Percentiles rank a stretch among this genome's conserved stretches.
Evolutionary conservation across 192 early-diverging fungal genomes (phyloP).

Genomic region (Phlyctochytrium arcticum): DNA sequence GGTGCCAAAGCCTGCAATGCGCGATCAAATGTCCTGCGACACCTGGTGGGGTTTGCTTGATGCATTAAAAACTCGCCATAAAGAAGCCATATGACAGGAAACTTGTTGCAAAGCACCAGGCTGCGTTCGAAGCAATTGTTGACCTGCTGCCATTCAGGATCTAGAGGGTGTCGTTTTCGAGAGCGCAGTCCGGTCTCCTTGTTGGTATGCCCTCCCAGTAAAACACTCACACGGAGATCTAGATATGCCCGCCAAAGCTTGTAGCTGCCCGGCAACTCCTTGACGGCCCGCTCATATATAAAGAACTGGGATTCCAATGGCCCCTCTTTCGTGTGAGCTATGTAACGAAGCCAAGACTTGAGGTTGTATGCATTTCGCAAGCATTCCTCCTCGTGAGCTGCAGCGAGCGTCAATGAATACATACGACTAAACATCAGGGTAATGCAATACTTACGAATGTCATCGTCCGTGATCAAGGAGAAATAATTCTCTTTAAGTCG

Average conservation of each 20-base stretch:
- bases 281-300: constrained; percentile 85
- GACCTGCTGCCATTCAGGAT: constrained; percentile 58
- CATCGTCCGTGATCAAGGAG: constrained; percentile 28
- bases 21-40: constrained; percentile 85
- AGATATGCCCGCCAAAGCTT: constrained; percentile 93
- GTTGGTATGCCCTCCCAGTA: constrained; percentile 50
- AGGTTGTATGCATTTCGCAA: constrained; percentile 53
- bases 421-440: neutral
- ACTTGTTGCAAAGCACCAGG: constrained; percentile 90
- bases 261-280: constrained; percentile 86
- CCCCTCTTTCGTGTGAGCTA: constrained; percentile 74
- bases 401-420: neutral
- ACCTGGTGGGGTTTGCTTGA: constrained; percentile 51
- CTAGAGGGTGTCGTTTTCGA: constrained; percentile 17
- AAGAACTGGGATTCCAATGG: constrained; percentile 46
- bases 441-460: constrained; percentile 31
- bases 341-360: constrained; percentile 82
- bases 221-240: constrained; percentile 50
- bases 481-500: constrained; percentile 13
- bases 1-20: constrained; percentile 85
- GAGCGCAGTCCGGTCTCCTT: constrained; percentile 38
- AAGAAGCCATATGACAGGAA: constrained; percentile 89
- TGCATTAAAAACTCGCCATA: constrained; percentile 68
- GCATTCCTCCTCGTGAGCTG: constrained; percentile 50
- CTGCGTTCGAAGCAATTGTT: constrained; percentile 81